These are phyloP conservation scores for Thermothelomyces thermophilus DNA, from an alignment of 2,329 filamentous ascomycete genomes.

Conservation along the genomic window DNA sequence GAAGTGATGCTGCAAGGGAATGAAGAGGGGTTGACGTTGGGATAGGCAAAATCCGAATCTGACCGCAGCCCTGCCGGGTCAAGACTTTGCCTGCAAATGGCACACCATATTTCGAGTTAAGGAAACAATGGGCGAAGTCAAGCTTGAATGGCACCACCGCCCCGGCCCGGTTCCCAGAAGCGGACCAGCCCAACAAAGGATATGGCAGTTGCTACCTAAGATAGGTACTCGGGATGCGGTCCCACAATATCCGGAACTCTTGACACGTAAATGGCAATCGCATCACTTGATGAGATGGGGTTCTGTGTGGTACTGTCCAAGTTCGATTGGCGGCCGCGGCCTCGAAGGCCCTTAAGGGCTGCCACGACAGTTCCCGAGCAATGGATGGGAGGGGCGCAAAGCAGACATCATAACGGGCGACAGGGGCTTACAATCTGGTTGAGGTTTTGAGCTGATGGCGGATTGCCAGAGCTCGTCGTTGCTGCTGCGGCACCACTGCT, in stretches of 20 bases:
- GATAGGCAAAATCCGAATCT: background rate
- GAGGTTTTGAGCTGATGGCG: conserved; percentile 75
- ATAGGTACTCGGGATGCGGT: background rate
- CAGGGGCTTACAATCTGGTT: conserved; percentile 80
- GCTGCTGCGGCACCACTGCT: conserved; percentile 6
- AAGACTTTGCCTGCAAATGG: background rate
- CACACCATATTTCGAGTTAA: background rate
- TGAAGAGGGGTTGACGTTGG: background rate
- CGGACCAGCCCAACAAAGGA: background rate
- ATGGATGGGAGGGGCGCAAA: background rate
- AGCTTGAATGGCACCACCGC: background rate
- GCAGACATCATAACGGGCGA: background rate
- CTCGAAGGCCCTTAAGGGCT: background rate
- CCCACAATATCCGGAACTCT: background rate
- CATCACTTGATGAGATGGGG: background rate
- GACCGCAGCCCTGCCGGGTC: no score
- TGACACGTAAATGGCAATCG: background rate
- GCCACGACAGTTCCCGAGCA: background rate
- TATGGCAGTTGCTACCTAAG: background rate
- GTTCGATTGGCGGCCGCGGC: no score
- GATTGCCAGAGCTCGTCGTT: conserved; percentile 26
- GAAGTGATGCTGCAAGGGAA: background rate
- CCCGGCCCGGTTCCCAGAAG: background rate
- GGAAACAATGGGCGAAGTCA: background rate
- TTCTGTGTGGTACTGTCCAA: no score